Conservation (phyloP, 495 filamentous ascomycete species). For the Aspergillus funiculosus region DNA sequence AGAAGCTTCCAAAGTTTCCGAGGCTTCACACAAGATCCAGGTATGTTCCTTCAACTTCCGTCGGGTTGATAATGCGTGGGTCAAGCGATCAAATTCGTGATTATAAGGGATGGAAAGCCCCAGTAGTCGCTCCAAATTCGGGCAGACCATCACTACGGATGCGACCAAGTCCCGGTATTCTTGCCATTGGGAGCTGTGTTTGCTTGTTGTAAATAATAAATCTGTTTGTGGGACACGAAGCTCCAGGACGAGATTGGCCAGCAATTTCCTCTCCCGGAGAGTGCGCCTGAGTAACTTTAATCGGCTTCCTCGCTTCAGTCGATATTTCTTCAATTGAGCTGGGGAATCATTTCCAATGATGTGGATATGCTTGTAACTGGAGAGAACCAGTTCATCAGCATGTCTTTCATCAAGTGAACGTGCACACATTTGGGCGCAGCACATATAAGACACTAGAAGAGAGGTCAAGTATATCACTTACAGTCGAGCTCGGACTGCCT, state of each 20-base stretch:
- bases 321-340: constrained; percentile 58
- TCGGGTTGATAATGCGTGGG: constrained; percentile 73
- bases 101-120: constrained; percentile 67
- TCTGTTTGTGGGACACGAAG: constrained; percentile 63
- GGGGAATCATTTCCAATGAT: constrained; percentile 64
- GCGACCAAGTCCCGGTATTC: constrained; percentile 68
- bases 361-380: constrained; percentile 63
- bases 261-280: constrained; percentile 59
- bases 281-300: constrained; percentile 72
- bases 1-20: constrained; percentile 39
- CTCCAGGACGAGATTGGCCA: constrained; percentile 67
- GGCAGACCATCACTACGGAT: constrained; percentile 79
- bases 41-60: constrained; percentile 68
- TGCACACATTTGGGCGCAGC: no score
- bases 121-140: constrained; percentile 69
- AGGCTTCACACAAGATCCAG: constrained; percentile 62
- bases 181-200: constrained; percentile 43
- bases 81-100: constrained; percentile 67
- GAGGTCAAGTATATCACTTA: constrained; percentile 35
- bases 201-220: constrained; percentile 45
- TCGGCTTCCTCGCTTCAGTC: constrained; percentile 60
- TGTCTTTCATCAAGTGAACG: background rate
- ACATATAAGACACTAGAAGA: no score
- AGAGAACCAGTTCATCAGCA: constrained; percentile 10
- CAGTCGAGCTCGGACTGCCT: constrained; percentile 58